Conservation (phyloP, 2,329 filamentous ascomycete genomes). For the Aspergillus neoniger region DNA sequence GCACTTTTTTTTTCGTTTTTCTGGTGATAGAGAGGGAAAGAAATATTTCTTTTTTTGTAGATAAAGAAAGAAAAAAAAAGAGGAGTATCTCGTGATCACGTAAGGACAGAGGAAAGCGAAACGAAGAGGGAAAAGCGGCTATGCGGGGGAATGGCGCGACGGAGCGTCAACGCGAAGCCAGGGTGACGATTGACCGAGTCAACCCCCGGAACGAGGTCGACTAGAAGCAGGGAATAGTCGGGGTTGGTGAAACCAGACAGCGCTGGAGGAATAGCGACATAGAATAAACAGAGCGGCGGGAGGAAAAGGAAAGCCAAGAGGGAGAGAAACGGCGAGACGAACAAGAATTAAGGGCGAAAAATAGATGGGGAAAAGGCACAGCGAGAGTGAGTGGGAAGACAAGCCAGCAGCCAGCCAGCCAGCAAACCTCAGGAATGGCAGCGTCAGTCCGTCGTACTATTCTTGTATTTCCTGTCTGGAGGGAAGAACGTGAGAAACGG, state of each 20-base stretch:
- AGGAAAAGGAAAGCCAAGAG: neutral
- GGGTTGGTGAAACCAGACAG: neutral
- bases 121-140: constrained; percentile 21
- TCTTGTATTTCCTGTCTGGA: neutral
- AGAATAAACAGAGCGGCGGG: constrained; percentile 3
- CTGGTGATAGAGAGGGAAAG: neutral
- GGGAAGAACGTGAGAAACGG: neutral
- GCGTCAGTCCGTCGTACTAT: neutral
- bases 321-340: constrained; percentile 5
- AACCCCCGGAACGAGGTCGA: constrained; percentile 21
- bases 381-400: neutral
- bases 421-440: neutral
- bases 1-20: neutral
- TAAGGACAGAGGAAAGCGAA: constrained; percentile 17
- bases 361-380: constrained; percentile 4
- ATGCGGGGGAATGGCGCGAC: constrained; percentile 31
- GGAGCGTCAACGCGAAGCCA: constrained; percentile 27
- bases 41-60: neutral
- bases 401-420: neutral
- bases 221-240: constrained; percentile 3
- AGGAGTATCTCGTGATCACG: constrained; percentile 15
- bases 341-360: constrained; percentile 10
- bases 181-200: constrained; percentile 30
- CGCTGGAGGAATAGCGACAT: neutral
- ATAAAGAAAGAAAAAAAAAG: constrained; percentile 14